phyloP scores from a whole-genome alignment of 768 basidiomycete species.

The Suillus occidentalis region DNA sequence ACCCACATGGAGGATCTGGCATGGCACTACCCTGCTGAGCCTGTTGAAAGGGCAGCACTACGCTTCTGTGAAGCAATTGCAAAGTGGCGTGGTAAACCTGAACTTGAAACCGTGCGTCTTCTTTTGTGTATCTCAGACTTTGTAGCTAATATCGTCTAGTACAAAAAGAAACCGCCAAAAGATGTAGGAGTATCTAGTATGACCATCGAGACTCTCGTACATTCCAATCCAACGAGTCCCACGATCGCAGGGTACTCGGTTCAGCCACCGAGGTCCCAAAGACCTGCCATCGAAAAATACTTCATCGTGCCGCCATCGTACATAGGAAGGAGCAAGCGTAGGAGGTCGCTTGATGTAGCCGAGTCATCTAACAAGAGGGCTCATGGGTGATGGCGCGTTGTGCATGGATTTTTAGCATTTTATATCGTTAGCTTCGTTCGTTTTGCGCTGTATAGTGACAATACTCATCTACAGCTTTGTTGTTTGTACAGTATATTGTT shows the following conservation, averaged over 20 bases:
- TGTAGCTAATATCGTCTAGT: conserved; percentile 41
- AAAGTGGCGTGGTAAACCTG: conserved; percentile 82
- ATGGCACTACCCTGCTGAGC: conserved; percentile 79
- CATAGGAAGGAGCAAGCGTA: conserved; percentile 25
- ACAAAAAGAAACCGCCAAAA: conserved; percentile 50
- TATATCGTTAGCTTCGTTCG: background rate
- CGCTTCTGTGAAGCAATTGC: conserved; percentile 82
- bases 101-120: conserved; percentile 65
- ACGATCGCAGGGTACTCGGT: conserved; percentile 29
- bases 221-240: conserved; percentile 69
- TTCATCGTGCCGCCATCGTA: conserved; percentile 27
- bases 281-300: conserved; percentile 40
- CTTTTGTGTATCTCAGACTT: conserved; percentile 12
- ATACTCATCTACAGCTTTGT: conserved; percentile 8
- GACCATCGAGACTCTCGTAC: conserved; percentile 66
- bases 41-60: conserved; percentile 74
- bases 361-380: conserved; percentile 26
- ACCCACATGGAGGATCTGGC: conserved; percentile 74
- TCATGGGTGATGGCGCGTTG: conserved; percentile 12
- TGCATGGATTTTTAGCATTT: background rate
- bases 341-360: conserved; percentile 25
- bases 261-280: conserved; percentile 25
- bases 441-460: background rate
- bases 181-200: conserved; percentile 39
- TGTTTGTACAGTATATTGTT: conserved; percentile 33